A percentile compares a stretch with the other conserved stretches of the same genome.
These are phyloP conservation scores for Ascochyta rabiei DNA, from an alignment of 2,329 filamentous ascomycete species.

Conservation along the genomic window DNA sequence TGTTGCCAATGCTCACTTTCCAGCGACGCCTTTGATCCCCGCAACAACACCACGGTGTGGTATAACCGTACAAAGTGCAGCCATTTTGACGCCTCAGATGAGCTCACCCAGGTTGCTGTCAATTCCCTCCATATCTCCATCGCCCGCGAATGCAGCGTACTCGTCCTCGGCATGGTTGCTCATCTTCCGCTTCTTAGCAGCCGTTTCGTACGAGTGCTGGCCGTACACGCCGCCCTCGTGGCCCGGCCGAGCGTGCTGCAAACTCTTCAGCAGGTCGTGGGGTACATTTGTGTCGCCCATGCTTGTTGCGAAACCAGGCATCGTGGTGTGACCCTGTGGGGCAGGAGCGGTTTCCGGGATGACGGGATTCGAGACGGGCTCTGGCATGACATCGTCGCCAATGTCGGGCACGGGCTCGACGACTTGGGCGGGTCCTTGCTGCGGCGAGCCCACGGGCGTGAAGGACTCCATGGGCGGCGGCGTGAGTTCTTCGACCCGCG, in stretches of 20 bases:
- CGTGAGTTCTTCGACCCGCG: slow-evolving; percentile 84
- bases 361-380: slow-evolving; percentile 33
- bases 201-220: slow-evolving; percentile 27
- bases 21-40: background rate
- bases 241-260: slow-evolving; percentile 35
- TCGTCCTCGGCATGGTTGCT: slow-evolving; percentile 45
- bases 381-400: slow-evolving; percentile 37
- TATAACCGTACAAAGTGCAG: too few species aligned
- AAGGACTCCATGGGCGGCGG: slow-evolving; percentile 70
- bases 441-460: slow-evolving; percentile 59
- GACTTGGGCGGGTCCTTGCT: slow-evolving; percentile 17
- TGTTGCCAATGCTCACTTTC: background rate
- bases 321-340: slow-evolving; percentile 23
- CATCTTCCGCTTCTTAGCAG: slow-evolving; percentile 49
- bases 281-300: slow-evolving; percentile 31
- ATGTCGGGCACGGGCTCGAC: slow-evolving; percentile 30
- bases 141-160: slow-evolving; percentile 49
- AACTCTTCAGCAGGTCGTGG: slow-evolving; percentile 39
- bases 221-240: slow-evolving; percentile 32
- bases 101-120: slow-evolving; percentile 67
- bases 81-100: slow-evolving; percentile 27
- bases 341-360: slow-evolving; percentile 34
- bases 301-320: slow-evolving; percentile 29
- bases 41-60: too few species aligned
- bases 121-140: slow-evolving; percentile 61